These are phyloP conservation scores for Chrysoporthe puriensis DNA, from an alignment of 2,329 filamentous ascomycete genomes.

Conservation along the genomic window DNA sequence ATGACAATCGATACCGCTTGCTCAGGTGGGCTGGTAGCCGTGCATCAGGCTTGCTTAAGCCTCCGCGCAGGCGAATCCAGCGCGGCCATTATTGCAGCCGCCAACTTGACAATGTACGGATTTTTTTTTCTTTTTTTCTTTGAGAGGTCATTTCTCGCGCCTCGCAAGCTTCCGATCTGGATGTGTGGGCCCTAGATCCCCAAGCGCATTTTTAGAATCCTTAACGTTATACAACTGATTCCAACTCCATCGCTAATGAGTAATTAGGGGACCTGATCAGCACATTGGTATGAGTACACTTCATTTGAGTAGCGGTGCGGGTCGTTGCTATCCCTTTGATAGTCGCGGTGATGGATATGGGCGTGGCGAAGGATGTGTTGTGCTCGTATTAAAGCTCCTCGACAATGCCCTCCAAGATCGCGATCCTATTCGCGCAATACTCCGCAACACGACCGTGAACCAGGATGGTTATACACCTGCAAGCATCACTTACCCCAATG, in stretches of 20 bases:
- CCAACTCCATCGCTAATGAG: no score
- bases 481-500: conserved; percentile 44
- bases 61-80: neutral
- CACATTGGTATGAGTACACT: no score
- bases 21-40: conserved; percentile 44
- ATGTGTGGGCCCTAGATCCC: no score
- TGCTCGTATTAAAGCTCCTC: conserved; percentile 5
- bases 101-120: conserved; percentile 29
- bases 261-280: no score
- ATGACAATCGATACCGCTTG: conserved; percentile 53
- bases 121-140: no score
- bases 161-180: no score
- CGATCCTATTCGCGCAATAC: conserved; percentile 18
- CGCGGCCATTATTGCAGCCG: conserved; percentile 32
- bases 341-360: no score
- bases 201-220: no score
- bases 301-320: no score
- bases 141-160: no score
- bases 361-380: conserved; percentile 14
- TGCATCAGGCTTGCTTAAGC: conserved; percentile 12
- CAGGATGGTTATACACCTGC: conserved; percentile 38
- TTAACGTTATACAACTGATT: no score
- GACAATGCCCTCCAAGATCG: conserved; percentile 12
- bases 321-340: no score
- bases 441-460: conserved; percentile 36